phyloP scores from a whole-genome alignment of 768 basidiomycete genomes.

The Xerocomus potaroensis region DNA sequence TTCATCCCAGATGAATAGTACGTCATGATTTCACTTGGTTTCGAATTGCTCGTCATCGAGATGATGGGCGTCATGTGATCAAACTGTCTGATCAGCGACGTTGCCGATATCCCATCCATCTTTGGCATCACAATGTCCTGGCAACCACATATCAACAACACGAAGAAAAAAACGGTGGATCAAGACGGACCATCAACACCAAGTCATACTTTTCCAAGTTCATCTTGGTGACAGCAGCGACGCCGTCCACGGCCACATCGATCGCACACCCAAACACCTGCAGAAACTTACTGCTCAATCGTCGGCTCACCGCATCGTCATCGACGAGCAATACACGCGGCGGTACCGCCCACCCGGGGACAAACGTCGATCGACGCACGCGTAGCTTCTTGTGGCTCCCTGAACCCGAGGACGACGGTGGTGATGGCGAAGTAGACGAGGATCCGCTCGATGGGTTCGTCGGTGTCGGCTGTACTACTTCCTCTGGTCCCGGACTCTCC shows the following conservation, averaged over 20 bases:
- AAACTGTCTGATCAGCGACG: constrained; percentile 90
- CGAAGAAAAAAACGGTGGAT: not conserved
- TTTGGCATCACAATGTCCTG: constrained; percentile 96
- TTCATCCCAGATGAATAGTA: constrained; percentile 82
- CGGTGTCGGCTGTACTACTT: constrained; percentile 39
- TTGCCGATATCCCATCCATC: constrained; percentile 84
- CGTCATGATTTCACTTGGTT: constrained; percentile 88
- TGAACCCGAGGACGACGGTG: constrained; percentile 9
- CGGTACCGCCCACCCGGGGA: constrained; percentile 88
- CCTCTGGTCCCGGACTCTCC: constrained; percentile 31
- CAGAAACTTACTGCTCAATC: constrained; percentile 86
- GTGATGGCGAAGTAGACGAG: constrained; percentile 14
- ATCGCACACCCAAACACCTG: constrained; percentile 94
- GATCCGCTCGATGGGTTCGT: constrained; percentile 20
- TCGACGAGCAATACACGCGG: constrained; percentile 92
- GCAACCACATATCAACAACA: not conserved
- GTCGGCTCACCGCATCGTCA: constrained; percentile 89
- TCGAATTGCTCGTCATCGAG: constrained; percentile 95
- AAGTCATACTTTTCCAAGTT: constrained; percentile 94
- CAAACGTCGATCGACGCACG: constrained; percentile 73
- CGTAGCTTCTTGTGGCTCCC: constrained; percentile 45
- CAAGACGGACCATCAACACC: constrained; percentile 80
- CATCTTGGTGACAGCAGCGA: constrained; percentile 93
- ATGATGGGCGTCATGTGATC: constrained; percentile 96
- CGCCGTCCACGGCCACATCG: constrained; percentile 92